Evolutionary conservation across 148 eudicot species (phyloP).

Genomic region (Pouteria glomerata): DNA sequence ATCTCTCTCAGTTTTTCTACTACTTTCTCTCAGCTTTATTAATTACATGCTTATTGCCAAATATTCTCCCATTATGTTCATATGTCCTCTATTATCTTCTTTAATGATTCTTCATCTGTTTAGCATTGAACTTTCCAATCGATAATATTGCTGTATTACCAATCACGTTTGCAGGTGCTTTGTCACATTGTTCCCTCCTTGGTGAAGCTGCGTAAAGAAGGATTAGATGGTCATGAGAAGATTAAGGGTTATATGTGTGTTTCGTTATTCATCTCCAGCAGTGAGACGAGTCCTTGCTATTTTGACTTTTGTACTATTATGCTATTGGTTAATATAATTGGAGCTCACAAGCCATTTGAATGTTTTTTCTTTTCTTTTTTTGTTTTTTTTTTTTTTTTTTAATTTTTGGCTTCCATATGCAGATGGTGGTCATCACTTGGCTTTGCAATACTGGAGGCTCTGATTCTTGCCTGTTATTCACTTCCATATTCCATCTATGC

Average conservation of each 20-base stretch:
- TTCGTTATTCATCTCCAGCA: conserved; percentile 41
- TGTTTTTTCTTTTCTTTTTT: background rate
- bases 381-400: background rate
- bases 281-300: conserved; percentile 34
- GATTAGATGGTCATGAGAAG: conserved; percentile 93
- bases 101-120: background rate
- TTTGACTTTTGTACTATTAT: conserved; percentile 1
- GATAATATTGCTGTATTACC: background rate
- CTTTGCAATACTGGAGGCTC: conserved; percentile 76
- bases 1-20: too few species aligned
- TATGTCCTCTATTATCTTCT: background rate
- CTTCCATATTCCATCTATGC: conserved; percentile 91
- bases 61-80: background rate
- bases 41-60: conserved; percentile 2
- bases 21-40: too few species aligned
- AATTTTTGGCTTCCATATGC: conserved; percentile 10
- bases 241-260: conserved; percentile 97
- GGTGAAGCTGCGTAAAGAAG: conserved; percentile 98
- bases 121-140: background rate
- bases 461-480: conserved; percentile 72
- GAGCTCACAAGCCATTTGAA: conserved; percentile 14
- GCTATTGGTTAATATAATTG: conserved; percentile 1
- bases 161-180: conserved; percentile 53
- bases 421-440: conserved; percentile 98
- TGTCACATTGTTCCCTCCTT: conserved; percentile 83